phyloP scores from a whole-genome alignment of 352 stramenopile species.

The Globisporangium perplexum region DNA sequence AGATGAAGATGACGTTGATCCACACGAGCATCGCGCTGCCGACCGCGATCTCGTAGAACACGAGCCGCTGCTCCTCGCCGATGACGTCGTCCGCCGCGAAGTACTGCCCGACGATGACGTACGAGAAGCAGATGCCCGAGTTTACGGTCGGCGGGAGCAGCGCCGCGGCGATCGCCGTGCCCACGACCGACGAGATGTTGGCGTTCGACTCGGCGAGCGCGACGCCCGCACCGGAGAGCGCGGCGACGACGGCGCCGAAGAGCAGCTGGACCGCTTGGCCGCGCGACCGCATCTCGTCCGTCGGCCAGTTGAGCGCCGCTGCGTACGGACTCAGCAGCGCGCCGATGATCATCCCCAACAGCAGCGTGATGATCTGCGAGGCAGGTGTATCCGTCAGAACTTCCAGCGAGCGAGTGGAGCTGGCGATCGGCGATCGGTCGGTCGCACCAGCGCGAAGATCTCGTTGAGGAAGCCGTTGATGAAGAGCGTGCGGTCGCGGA shows the following conservation, averaged over 20 bases:
- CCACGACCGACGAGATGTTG: conserved; percentile 89
- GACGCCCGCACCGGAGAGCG: conserved; percentile 68
- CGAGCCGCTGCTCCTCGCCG: conserved; percentile 74
- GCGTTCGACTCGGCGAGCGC: conserved; percentile 80
- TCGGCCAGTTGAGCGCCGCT: conserved; percentile 73
- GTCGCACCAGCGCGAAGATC: conserved; percentile 68
- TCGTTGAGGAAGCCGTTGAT: conserved; percentile 82
- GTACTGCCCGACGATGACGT: conserved; percentile 81
- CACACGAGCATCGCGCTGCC: conserved; percentile 77
- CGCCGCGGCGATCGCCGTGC: conserved; percentile 78
- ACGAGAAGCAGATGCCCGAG: conserved; percentile 82
- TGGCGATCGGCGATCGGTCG: too few species aligned
- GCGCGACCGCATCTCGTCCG: conserved; percentile 72
- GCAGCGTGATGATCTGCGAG: conserved; percentile 68
- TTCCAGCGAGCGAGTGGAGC: too few species aligned
- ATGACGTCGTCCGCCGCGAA: conserved; percentile 77
- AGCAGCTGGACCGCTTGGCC: conserved; percentile 75
- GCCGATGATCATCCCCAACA: conserved; percentile 79
- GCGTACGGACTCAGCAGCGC: conserved; percentile 76
- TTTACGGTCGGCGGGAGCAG: conserved; percentile 84
- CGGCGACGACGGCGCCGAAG: conserved; percentile 75
- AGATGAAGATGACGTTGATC: conserved; percentile 89
- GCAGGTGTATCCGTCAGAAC: too few species aligned
- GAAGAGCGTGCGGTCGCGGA: conserved; percentile 77
- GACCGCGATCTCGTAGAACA: conserved; percentile 86